Evolutionary conservation across 2,329 filamentous ascomycete species (phyloP).

Genomic region (Talaromyces sp.): DNA sequence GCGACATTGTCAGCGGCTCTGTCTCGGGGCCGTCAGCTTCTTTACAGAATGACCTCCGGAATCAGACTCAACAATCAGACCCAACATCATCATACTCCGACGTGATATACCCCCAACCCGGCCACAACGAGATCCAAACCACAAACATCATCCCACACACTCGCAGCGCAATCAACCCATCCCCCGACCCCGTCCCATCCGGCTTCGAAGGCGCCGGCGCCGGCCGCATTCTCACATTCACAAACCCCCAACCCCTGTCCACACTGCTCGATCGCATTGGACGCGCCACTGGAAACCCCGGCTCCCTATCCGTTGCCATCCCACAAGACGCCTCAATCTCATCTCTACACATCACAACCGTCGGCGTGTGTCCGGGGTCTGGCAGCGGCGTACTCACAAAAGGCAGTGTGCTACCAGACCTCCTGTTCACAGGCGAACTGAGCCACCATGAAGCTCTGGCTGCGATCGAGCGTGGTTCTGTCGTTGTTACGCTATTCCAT

Average conservation of each 20-base stretch:
- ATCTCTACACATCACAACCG: conserved; percentile 58
- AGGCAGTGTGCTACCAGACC: conserved; percentile 56
- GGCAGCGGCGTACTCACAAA: conserved; percentile 70
- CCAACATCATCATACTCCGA: conserved; percentile 28
- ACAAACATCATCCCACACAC: conserved; percentile 45
- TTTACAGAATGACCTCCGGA: not conserved
- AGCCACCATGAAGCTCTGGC: conserved; percentile 87
- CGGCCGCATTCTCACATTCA: conserved; percentile 57
- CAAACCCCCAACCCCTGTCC: conserved; percentile 48
- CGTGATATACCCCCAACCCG: conserved; percentile 34
- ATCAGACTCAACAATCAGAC: not conserved
- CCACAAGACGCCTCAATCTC: conserved; percentile 55
- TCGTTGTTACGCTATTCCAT: conserved; percentile 82
- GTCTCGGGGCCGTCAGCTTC: conserved; percentile 15
- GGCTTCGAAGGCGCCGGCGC: conserved; percentile 53
- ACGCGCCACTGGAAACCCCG: conserved; percentile 61
- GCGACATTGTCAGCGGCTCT: conserved; percentile 68
- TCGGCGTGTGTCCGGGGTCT: conserved; percentile 87
- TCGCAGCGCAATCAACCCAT: conserved; percentile 52
- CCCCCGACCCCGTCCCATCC: conserved; percentile 27
- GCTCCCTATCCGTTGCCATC: conserved; percentile 60
- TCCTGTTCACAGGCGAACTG: conserved; percentile 89
- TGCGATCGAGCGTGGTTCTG: conserved; percentile 76
- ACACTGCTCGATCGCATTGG: conserved; percentile 60
- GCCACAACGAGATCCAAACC: conserved; percentile 18